phyloP scores from a whole-genome alignment of 768 basidiomycete species.

The Boletellus emodensis region DNA sequence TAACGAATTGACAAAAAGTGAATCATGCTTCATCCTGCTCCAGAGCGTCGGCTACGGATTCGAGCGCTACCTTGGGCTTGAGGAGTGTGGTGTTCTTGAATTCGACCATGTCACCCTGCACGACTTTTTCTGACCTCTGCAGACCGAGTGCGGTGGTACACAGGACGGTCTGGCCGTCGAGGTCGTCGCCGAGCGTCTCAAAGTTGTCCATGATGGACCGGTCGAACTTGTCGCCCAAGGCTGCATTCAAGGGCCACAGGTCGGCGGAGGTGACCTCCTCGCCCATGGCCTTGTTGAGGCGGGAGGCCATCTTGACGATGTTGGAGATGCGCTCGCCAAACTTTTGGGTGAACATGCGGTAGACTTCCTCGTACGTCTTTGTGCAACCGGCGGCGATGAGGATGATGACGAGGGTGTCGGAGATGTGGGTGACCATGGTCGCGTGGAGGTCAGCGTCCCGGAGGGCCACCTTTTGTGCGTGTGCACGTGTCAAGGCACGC shows the following conservation, averaged over 20 bases:
- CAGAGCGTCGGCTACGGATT: conserved; percentile 27
- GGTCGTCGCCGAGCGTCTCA: conserved; percentile 20
- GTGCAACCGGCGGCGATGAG: conserved; percentile 40
- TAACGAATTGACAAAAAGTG: background rate
- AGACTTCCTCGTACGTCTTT: conserved; percentile 29
- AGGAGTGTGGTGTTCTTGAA: conserved; percentile 48
- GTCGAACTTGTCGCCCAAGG: conserved; percentile 41
- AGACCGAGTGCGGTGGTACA: conserved; percentile 60
- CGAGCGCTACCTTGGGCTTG: conserved; percentile 54
- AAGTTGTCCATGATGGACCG: conserved; percentile 44
- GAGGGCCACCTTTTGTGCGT: conserved; percentile 34
- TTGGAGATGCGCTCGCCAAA: conserved; percentile 35
- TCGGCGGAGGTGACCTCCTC: conserved; percentile 57
- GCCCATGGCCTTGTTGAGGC: conserved; percentile 47
- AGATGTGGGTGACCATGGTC: conserved; percentile 43
- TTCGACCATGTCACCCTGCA: conserved; percentile 37
- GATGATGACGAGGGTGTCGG: conserved; percentile 41
- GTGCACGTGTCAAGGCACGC: conserved; percentile 50
- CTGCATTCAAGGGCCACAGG: conserved; percentile 46
- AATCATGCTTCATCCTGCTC: conserved; percentile 26
- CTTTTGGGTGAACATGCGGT: conserved; percentile 30
- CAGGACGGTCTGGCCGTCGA: conserved; percentile 32
- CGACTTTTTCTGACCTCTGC: conserved; percentile 34
- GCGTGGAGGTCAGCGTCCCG: conserved; percentile 31
- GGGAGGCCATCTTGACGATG: conserved; percentile 30